phyloP scores from a whole-genome alignment of 106 monocot species.

The Dioscorea dumetorum region DNA sequence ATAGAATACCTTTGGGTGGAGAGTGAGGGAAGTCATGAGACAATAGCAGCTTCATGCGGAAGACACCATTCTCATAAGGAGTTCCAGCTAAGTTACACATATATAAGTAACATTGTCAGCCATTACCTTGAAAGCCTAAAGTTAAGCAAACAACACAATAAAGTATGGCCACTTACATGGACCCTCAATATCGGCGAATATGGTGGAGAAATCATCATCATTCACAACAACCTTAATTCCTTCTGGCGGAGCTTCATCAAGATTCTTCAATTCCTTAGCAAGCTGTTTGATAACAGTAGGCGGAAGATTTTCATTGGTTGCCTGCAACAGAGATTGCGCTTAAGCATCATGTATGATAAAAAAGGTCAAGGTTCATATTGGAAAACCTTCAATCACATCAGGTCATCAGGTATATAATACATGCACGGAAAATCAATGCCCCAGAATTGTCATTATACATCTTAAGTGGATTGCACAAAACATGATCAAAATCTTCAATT shows the following conservation, averaged over 20 bases:
- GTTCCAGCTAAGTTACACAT: slow-evolving; percentile 65
- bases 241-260: slow-evolving; percentile 93
- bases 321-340: slow-evolving; percentile 22
- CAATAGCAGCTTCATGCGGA: slow-evolving; percentile 86
- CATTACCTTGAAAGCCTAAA: not conserved
- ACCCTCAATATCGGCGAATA: slow-evolving; percentile 96
- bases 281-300: slow-evolving; percentile 94
- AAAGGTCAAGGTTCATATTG: too few relatives aligned
- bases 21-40: slow-evolving; percentile 88
- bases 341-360: too few relatives aligned
- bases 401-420: too few relatives aligned
- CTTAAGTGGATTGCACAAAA: too few relatives aligned
- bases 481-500: too few relatives aligned
- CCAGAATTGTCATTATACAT: too few relatives aligned
- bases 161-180: slow-evolving; percentile 38
- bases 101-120: not conserved
- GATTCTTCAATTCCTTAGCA: slow-evolving; percentile 83
- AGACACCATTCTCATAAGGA: slow-evolving; percentile 93
- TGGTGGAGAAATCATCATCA: slow-evolving; percentile 89
- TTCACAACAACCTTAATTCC: slow-evolving; percentile 87
- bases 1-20: slow-evolving; percentile 78
- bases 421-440: too few relatives aligned
- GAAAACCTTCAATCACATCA: too few relatives aligned
- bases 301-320: slow-evolving; percentile 87
- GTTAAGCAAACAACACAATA: not conserved